Evolutionary conservation across 2,329 filamentous ascomycete species (phyloP), one percentile per base, ranked within the genome.

Genomic region (Zymoseptoria crescenta): DNA sequence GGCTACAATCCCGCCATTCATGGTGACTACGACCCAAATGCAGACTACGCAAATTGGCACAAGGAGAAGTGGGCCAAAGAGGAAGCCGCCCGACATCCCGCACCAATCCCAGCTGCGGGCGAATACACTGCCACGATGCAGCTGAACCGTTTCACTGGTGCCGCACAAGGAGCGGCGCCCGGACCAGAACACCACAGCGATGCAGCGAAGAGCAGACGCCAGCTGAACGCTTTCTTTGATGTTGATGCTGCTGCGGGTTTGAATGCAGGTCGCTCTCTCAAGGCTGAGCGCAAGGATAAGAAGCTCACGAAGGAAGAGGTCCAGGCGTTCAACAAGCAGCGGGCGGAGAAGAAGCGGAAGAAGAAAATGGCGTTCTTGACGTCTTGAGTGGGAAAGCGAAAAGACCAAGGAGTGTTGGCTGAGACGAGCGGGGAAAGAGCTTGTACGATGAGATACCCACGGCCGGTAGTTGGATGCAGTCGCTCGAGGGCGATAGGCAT

Each of bases 1-100:
- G 91, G 93, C 62, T 99, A 99, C 77, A 96, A 97, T 72, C 94
- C 94, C 1, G 89, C 91, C 24, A 93, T 99, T 52, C 94, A 99
- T 73, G 94, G 94, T 67, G 88, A 92, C 76, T 99, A 96, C 78
- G 94, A 99, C 69, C 91, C 92, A 3, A 94, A 87, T 61, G 93
- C 94, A n/a, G 89, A 91, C 78, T 99, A 99, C 73, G 93, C 94
- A 9, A 79, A 70, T 51, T 72, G 60, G 41, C 71, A 73, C 57
- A 58, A 70, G 35, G 56, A 64, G 59, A 74, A 66, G 52, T 66
- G 71, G 9, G 68, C 70, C 1, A 64, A 74, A 49, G 74, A 74
- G 6, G 65, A 68, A 53, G 72, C 73, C 9, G 65, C 74, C 6
- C 13, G 35, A 45, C 10, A 45, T 16, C 68, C 72, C 0, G 63